These are phyloP conservation scores for Cytospora mali DNA, from an alignment of 2,329 filamentous ascomycete genomes.

Conservation along the genomic window DNA sequence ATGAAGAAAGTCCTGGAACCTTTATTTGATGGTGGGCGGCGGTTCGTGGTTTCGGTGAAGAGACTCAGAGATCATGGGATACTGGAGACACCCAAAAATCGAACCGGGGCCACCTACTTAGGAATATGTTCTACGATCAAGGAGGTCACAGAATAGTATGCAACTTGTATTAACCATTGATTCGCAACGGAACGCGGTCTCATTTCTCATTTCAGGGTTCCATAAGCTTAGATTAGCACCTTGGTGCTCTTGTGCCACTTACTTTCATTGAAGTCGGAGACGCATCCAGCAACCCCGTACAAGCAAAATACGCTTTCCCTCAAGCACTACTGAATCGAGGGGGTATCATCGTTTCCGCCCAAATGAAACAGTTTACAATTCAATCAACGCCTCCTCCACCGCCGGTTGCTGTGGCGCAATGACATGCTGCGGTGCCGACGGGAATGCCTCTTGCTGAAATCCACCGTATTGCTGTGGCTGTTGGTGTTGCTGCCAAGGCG, in stretches of 20 bases:
- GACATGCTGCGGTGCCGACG: constrained; percentile 62
- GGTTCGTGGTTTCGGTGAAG: no score
- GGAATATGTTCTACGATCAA: not conserved
- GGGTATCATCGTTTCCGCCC: not conserved
- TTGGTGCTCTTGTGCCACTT: not conserved
- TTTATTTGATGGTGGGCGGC: no score
- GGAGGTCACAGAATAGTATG: not conserved
- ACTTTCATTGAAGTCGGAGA: not conserved
- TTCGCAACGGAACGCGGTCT: constrained; percentile 11
- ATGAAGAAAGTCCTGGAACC: not conserved
- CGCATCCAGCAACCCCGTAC: not conserved
- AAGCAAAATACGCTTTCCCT: not conserved
- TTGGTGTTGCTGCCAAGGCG: constrained; percentile 35
- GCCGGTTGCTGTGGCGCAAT: constrained; percentile 56
- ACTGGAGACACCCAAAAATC: not conserved
- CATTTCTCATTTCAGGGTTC: constrained; percentile 11
- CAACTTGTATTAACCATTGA: not conserved
- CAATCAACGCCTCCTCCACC: constrained; percentile 79
- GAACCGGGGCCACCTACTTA: not conserved
- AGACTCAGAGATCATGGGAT: no score
- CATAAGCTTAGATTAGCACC: not conserved
- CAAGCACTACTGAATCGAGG: not conserved
- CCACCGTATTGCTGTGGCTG: constrained; percentile 45
- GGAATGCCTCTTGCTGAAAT: constrained; percentile 65
- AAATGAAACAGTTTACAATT: constrained; percentile 54